phyloP scores from a whole-genome alignment of 345 rosid genomes.

The Mercurialis annua region DNA sequence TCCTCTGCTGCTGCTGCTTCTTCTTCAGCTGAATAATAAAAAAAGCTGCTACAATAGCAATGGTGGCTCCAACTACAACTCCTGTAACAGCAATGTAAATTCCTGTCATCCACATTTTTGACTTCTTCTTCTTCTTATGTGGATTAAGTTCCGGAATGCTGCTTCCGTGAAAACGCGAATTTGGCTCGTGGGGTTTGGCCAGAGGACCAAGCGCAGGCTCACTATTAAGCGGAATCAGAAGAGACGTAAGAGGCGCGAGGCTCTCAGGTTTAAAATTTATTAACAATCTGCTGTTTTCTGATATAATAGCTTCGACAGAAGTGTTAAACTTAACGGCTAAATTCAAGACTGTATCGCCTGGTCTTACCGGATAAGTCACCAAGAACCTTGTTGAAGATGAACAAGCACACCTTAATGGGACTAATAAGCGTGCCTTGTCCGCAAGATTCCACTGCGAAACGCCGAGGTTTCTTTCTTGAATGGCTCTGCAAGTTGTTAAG shows the following conservation, averaged over 20 bases:
- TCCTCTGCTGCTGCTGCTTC: constrained; percentile 43
- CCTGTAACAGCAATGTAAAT: constrained; percentile 53
- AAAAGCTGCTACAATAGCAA: constrained; percentile 51
- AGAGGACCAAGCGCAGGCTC: constrained; percentile 39
- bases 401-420: constrained; percentile 66
- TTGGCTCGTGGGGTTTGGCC: constrained; percentile 37
- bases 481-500: constrained; percentile 62
- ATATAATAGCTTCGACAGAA: constrained; percentile 54
- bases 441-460: constrained; percentile 41
- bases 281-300: constrained; percentile 50
- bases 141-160: constrained; percentile 26
- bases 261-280: constrained; percentile 31
- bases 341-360: constrained; percentile 51
- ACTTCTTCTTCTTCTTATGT: constrained; percentile 35
- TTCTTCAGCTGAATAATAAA: constrained; percentile 50
- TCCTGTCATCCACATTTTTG: constrained; percentile 44
- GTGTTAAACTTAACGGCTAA: constrained; percentile 60
- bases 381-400: constrained; percentile 41
- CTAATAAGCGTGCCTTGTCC: constrained; percentile 38
- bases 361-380: constrained; percentile 57
- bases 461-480: constrained; percentile 48
- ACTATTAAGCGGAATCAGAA: constrained; percentile 58
- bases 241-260: constrained; percentile 44
- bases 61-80: constrained; percentile 45
- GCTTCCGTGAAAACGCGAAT: constrained; percentile 28